Base-by-base conservation (phyloP, 345 rosid species). In the Firmiana major region DNA sequence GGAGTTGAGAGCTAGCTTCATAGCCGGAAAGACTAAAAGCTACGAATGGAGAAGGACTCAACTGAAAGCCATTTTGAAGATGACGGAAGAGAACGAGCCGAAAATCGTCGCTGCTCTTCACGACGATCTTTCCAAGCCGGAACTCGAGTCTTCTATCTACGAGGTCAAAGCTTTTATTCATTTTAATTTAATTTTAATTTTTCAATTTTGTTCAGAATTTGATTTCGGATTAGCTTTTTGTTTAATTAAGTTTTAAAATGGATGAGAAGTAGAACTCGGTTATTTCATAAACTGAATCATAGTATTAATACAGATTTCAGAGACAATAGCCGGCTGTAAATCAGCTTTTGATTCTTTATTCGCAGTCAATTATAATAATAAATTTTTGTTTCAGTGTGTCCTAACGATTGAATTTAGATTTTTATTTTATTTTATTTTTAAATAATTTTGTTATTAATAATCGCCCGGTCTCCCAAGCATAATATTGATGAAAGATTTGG, bases 71-170 rank as follows among this genome's bases (percentile, higher is more conserved):
- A 58, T 95, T 19, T 48, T 89, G 46, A 83, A 77, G 74, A 82
- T 95, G 78, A 79, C 87, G 58, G 86, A 86, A 62, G 86, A 93
- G 6, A 85, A 83, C 78, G 98, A 92, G 90, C 78, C 86, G 60
- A 91, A 86, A 54, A 90, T 95, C 69, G 87, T 82, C 79, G 81
- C 83, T 16, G 94, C 97, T 80, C 99, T 95, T 66, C 84, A 79
- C 28, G 81, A 86, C 11, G 99, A 95, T 88, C 91, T 95, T 75
- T 80, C 85, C 38, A 95, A 95, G 75, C 99, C 98, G 38, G 93
- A 88, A 75, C 90, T 86, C 46, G 98, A 93, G 77, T 84, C 97
- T 76, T 72, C 79, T 51, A 64, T 95, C 73, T 93, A 85, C 73
- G 99, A 95, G 98, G 98, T 95, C 57, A 24, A 43, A 7, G 2